These are phyloP conservation scores for Didymella exigua DNA, from an alignment of 2,329 filamentous ascomycete species.

Conservation along the genomic window DNA sequence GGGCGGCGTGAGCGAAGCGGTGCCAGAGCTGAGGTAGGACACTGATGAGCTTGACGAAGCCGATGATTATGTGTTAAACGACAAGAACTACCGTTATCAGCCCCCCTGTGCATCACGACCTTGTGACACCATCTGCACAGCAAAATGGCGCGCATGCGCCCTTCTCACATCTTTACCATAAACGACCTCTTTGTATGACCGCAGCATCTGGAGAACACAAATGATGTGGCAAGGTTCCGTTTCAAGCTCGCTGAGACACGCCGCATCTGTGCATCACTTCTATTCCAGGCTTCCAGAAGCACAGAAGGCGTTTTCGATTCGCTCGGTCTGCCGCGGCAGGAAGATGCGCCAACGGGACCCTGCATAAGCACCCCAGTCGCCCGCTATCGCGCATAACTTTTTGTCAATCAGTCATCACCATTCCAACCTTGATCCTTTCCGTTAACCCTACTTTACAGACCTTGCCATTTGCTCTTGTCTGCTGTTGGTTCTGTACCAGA, in stretches of 20 bases:
- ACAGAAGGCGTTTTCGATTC: background rate
- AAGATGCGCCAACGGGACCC: slow-evolving; percentile 11
- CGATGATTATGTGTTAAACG: slow-evolving; percentile 2
- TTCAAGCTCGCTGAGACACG: slow-evolving; percentile 8
- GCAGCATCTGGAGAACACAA: background rate
- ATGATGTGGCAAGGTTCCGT: slow-evolving; percentile 5
- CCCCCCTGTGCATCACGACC: background rate
- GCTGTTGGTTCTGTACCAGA: background rate
- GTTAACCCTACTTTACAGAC: background rate
- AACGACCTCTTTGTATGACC: background rate
- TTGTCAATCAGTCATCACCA: slow-evolving; percentile 14
- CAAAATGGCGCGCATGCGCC: background rate
- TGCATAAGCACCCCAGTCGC: slow-evolving; percentile 9
- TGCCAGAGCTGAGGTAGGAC: slow-evolving; percentile 14
- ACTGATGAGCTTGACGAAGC: background rate
- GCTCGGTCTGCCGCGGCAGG: background rate
- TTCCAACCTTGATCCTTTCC: background rate
- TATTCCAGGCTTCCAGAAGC: slow-evolving; percentile 1
- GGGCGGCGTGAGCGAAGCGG: slow-evolving; percentile 35
- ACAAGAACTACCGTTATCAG: background rate
- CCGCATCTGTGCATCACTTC: slow-evolving; percentile 8
- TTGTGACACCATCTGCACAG: background rate
- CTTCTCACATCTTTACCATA: background rate
- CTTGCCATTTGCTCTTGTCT: background rate
- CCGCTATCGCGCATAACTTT: slow-evolving; percentile 17